These are phyloP conservation scores for Omphalotus guepiniiformis DNA, from an alignment of 768 basidiomycete genomes.

Conservation along the genomic window DNA sequence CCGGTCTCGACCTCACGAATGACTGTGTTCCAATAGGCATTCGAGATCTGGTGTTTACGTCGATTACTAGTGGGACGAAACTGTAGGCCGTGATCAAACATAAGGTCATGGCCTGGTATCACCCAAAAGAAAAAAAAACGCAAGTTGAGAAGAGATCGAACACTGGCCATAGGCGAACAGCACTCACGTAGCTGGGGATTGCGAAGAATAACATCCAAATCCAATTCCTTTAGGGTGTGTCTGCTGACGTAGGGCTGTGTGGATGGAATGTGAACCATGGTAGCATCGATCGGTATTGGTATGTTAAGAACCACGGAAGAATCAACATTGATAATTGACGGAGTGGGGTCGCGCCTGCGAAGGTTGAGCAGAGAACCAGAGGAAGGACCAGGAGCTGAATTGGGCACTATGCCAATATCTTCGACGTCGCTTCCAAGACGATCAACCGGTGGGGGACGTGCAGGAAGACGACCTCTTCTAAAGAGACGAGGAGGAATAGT, in stretches of 20 bases:
- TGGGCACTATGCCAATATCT: slow-evolving; percentile 42
- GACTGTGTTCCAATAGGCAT: slow-evolving; percentile 85
- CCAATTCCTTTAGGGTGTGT: slow-evolving; percentile 78
- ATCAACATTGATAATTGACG: slow-evolving; percentile 20
- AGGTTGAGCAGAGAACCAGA: slow-evolving; percentile 39
- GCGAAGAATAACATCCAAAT: slow-evolving; percentile 78
- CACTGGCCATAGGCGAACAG: slow-evolving; percentile 11
- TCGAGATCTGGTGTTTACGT: slow-evolving; percentile 65
- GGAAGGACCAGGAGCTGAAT: slow-evolving; percentile 39
- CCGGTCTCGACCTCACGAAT: slow-evolving; percentile 71
- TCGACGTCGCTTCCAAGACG: slow-evolving; percentile 39
- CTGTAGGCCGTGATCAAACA: slow-evolving; percentile 83
- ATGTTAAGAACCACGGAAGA: slow-evolving; percentile 21
- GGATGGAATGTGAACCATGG: slow-evolving; percentile 59
- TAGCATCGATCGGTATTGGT: slow-evolving; percentile 37
- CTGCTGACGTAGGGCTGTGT: slow-evolving; percentile 76
- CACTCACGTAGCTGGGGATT: slow-evolving; percentile 88
- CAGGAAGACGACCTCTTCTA: slow-evolving; percentile 14
- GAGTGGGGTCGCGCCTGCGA: slow-evolving; percentile 24
- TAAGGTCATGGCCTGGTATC: slow-evolving; percentile 78
- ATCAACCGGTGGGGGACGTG: slow-evolving; percentile 24
- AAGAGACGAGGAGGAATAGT: slow-evolving; percentile 20
- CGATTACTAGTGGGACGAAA: slow-evolving; percentile 75
- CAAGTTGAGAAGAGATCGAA: slow-evolving; percentile 13
- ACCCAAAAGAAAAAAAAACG: too few species aligned